Conservation (phyloP, 2,329 filamentous ascomycete species). For the Fusarium sp. region DNA sequence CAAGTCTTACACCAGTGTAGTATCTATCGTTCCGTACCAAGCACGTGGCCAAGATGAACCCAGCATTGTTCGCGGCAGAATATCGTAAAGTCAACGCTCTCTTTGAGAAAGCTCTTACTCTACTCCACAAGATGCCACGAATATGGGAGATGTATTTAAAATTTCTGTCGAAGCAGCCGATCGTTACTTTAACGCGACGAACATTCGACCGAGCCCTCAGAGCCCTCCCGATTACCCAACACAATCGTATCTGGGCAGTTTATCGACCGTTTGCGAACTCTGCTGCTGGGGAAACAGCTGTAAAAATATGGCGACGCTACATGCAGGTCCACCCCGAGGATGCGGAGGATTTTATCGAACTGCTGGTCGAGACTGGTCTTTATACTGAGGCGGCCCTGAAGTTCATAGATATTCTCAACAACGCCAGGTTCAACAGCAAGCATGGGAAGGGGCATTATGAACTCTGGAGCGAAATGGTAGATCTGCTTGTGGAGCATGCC, state of each 20-base stretch:
- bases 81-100: slow-evolving; percentile 95
- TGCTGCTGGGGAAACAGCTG: slow-evolving; percentile 87
- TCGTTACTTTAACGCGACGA: slow-evolving; percentile 86
- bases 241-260: slow-evolving; percentile 93
- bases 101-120: slow-evolving; percentile 90
- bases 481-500: slow-evolving; percentile 91
- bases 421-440: slow-evolving; percentile 90
- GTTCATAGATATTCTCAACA: slow-evolving; percentile 93
- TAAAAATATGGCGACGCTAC: slow-evolving; percentile 94
- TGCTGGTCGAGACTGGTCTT: slow-evolving; percentile 82
- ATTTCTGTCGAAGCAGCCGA: slow-evolving; percentile 91
- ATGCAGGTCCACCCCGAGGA: slow-evolving; percentile 98
- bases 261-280: slow-evolving; percentile 94
- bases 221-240: slow-evolving; percentile 92
- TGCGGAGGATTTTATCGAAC: slow-evolving; percentile 92
- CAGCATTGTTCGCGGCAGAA: slow-evolving; percentile 81
- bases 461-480: slow-evolving; percentile 97
- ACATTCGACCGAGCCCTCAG: slow-evolving; percentile 94
- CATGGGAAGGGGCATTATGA: slow-evolving; percentile 95
- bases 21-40: slow-evolving; percentile 88
- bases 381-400: slow-evolving; percentile 93
- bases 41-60: slow-evolving; percentile 85
- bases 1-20: slow-evolving; percentile 56
- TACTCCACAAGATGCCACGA: slow-evolving; percentile 98
- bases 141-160: slow-evolving; percentile 98